phyloP scores from a whole-genome alignment of 768 basidiomycete genomes.

The Collybiopsis luxurians region DNA sequence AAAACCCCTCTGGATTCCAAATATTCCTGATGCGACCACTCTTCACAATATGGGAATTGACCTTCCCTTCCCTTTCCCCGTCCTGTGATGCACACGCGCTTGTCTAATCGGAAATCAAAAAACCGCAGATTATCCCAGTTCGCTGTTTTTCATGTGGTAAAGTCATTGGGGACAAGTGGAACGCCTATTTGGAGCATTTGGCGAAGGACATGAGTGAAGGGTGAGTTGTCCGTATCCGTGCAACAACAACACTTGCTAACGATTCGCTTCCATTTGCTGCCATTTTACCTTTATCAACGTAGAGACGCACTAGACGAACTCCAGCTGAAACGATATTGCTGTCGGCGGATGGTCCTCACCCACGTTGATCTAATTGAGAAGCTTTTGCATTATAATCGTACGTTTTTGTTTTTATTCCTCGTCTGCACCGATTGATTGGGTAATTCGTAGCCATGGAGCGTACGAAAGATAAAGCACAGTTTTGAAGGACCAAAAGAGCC shows the following conservation, averaged over 20 bases:
- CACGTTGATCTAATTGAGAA: conserved; percentile 99
- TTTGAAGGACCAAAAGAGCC: not conserved
- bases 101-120: no score
- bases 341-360: conserved; percentile 94
- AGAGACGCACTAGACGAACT: conserved; percentile 90
- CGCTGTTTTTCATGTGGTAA: conserved; percentile 97
- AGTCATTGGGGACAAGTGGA: conserved; percentile 97
- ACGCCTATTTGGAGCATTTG: conserved; percentile 77
- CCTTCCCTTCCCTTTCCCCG: no score
- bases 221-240: not conserved
- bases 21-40: no score
- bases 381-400: conserved; percentile 93
- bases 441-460: conserved; percentile 43
- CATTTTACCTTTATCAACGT: no score
- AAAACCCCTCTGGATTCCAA: no score
- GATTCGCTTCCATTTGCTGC: no score
- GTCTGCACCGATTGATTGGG: not conserved
- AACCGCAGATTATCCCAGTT: conserved; percentile 96
- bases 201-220: conserved; percentile 84
- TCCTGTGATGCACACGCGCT: no score
- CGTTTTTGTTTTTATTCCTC: conserved; percentile 25
- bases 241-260: no score
- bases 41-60: no score
- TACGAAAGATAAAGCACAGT: conserved; percentile 37
- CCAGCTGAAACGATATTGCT: conserved; percentile 92